These are phyloP conservation scores for Russula sp. DNA, from an alignment of 768 basidiomycete genomes.

Conservation along the genomic window DNA sequence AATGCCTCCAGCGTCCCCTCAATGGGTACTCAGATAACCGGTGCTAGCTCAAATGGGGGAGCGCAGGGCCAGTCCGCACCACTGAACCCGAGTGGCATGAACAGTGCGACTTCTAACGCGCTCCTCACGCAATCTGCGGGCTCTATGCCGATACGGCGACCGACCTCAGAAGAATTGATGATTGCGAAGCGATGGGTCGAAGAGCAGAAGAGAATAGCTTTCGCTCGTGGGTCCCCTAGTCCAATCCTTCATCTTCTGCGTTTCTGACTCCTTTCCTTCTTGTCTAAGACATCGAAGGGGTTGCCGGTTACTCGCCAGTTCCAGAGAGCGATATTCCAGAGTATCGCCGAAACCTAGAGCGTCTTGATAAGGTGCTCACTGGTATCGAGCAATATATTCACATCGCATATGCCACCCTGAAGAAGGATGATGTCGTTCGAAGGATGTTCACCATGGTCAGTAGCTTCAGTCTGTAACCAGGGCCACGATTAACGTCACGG, in stretches of 20 bases:
- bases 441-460: constrained; percentile 16
- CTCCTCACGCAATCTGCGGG: not conserved
- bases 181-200: constrained; percentile 11
- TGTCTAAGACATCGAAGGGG: not conserved
- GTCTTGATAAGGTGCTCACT: constrained; percentile 8
- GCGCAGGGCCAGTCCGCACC: constrained; percentile 9
- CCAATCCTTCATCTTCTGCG: not conserved
- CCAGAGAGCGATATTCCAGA: constrained; percentile 11
- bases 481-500: not conserved
- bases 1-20: constrained; percentile 1
- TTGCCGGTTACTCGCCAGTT: not conserved
- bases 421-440: not conserved
- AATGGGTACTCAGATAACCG: not conserved
- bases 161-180: not conserved
- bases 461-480: not conserved
- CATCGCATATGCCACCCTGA: constrained; percentile 1
- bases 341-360: constrained; percentile 17
- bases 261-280: not conserved
- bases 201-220: constrained; percentile 6
- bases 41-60: not conserved
- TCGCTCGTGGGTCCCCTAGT: not conserved
- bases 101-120: not conserved
- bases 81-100: constrained; percentile 1
- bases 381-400: constrained; percentile 14
- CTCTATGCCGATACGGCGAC: not conserved